A percentile compares a stretch with the other conserved stretches of the same genome.
Evolutionary conservation across 1,284 basidiomycete genomes (phyloP).

Genomic region (Vanrija sp.): DNA sequence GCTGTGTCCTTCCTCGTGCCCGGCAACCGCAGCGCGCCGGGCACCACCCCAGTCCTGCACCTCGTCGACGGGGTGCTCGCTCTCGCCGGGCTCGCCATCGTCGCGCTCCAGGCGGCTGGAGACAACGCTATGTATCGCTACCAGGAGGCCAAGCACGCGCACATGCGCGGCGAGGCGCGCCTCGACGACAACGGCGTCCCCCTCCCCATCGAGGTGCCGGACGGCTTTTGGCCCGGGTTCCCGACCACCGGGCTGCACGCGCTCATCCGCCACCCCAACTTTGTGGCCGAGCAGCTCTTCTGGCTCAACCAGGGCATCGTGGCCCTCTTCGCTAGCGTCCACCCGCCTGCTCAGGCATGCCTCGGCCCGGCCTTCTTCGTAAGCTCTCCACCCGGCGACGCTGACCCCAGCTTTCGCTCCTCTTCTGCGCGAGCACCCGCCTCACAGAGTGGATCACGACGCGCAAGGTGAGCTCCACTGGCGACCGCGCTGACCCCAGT

Average conservation of each 20-base stretch:
- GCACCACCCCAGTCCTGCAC: conserved; percentile 37
- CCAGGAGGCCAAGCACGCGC: conserved; percentile 66
- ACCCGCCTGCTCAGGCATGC: background rate
- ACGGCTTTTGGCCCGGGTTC: conserved; percentile 69
- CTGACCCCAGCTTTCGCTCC: conserved; percentile 51
- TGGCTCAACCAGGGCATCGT: conserved; percentile 61
- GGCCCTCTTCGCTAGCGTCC: conserved; percentile 15
- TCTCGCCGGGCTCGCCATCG: conserved; percentile 60
- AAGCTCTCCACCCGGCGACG: conserved; percentile 50
- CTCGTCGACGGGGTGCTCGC: conserved; percentile 62
- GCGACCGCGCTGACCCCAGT: conserved; percentile 43
- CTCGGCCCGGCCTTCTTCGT: background rate
- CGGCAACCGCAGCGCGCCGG: background rate
- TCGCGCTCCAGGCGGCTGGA: conserved; percentile 68
- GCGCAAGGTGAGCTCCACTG: conserved; percentile 54
- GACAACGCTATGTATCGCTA: conserved; percentile 89
- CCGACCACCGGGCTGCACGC: conserved; percentile 78
- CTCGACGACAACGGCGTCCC: conserved; percentile 17
- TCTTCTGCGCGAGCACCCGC: conserved; percentile 69
- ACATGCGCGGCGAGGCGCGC: conserved; percentile 19
- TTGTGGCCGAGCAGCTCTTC: conserved; percentile 79
- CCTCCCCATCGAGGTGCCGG: conserved; percentile 45
- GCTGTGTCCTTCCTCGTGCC: too few relatives aligned
- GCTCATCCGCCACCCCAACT: conserved; percentile 86
- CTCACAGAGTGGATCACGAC: conserved; percentile 76